These are phyloP conservation scores for Licmophora abbreviata DNA, from an alignment of 108 stramenopile species.

Conservation along the genomic window DNA sequence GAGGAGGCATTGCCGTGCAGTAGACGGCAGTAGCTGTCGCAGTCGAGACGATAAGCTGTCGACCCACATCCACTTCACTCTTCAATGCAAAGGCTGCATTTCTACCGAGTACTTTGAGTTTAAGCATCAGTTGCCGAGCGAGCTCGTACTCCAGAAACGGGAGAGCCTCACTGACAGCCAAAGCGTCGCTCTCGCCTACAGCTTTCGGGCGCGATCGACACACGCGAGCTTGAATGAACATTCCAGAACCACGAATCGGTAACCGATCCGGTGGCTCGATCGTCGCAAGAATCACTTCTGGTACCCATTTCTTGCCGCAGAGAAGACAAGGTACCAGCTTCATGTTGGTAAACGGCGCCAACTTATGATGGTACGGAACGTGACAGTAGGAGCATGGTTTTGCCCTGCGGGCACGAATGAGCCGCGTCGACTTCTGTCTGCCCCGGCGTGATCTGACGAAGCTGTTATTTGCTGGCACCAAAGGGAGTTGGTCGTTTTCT, in stretches of 20 bases:
- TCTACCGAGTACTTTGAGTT: conserved; percentile 87
- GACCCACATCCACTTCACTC: conserved; percentile 80
- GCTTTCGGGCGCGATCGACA: conserved; percentile 80
- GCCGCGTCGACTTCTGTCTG: conserved; percentile 20
- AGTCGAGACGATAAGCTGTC: conserved; percentile 74
- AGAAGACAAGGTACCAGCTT: conserved; percentile 88
- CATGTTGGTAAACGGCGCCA: conserved; percentile 94
- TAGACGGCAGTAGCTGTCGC: conserved; percentile 83
- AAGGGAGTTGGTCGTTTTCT: neutral
- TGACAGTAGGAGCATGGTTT: conserved; percentile 90
- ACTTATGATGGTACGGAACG: conserved; percentile 91
- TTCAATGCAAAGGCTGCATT: conserved; percentile 87
- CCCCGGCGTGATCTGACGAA: conserved; percentile 7
- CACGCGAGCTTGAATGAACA: conserved; percentile 91
- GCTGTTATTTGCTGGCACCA: neutral
- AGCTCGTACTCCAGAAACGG: conserved; percentile 94
- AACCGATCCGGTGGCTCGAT: conserved; percentile 68
- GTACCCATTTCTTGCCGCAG: conserved; percentile 96
- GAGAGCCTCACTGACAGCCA: conserved; percentile 89
- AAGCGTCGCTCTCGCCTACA: conserved; percentile 81
- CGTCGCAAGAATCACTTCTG: conserved; percentile 72
- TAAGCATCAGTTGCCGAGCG: conserved; percentile 93
- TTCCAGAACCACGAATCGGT: conserved; percentile 83
- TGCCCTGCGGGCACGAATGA: conserved; percentile 48
- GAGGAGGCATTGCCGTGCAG: conserved; percentile 86